Evolutionary conservation across 2,329 filamentous ascomycete genomes (phyloP), one percentile per base, ranked within the genome.

Genomic region (Neonectria hederae): DNA sequence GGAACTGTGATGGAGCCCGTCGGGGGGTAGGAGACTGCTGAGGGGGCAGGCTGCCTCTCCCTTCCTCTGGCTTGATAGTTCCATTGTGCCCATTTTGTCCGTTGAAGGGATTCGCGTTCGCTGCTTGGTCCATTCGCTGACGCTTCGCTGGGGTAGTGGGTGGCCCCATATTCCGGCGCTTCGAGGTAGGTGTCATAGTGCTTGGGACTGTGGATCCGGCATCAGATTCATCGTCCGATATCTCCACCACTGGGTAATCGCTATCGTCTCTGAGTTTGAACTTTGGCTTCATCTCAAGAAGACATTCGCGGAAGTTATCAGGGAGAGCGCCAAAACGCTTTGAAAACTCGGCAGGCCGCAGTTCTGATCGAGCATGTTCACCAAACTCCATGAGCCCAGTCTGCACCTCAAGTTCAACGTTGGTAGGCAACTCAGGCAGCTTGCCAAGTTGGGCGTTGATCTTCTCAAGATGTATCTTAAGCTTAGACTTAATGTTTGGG

Each of bases 371-470:
- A 0, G 80, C 78, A 5, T 84, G 81, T 0, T 81, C 78, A 0
- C 86, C 84, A 65, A 95, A 89, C 0, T 79, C 80, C 13, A 82
- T 80, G 0, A 95, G 75, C 11, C 87, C 86, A 2, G 84, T 84
- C 21, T 84, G 84, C 0, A 97, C 84, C 10, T 89, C 87, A 0
- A 89, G 81, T n/a, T 89, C 85, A 0, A 93, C 86, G 46, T 93
- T 92, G 0, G 81, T 78, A 0, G 91, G 90, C 0, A 92, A 85
- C 40, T 92, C 90, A 0, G 92, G 92, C 0, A 94, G 83, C 0
- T 78, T 79, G 0, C 75, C 67, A 0, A 97, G 82, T 60, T 90
- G 80, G 0, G 73, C 69, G 1, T 87, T 81, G 2, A 94, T 87
- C 0, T 81, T 74, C 0, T 77, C 65, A 0, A 91, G 82, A 5